These are phyloP conservation scores for Chamaenerion angustifolium DNA, from an alignment of 345 rosid species.

Conservation along the genomic window DNA sequence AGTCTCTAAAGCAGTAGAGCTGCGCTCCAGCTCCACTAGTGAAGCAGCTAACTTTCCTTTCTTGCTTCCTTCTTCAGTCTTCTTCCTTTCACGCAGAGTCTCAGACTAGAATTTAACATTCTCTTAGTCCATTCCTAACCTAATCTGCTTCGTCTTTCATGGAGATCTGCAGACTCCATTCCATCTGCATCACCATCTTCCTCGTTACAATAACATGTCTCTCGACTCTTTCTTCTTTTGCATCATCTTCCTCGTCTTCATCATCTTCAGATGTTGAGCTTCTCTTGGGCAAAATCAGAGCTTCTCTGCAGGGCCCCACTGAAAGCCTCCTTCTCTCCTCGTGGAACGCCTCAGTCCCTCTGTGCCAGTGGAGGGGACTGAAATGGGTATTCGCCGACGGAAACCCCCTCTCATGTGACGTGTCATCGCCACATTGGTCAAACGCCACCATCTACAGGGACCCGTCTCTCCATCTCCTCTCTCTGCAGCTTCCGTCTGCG, in stretches of 20 bases:
- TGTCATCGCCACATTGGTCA: slow-evolving; percentile 59
- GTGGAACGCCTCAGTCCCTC: slow-evolving; percentile 80
- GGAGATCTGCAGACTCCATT: slow-evolving; percentile 35
- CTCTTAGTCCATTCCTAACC: too few species aligned
- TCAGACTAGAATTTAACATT: too few species aligned
- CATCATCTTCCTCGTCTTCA: slow-evolving; percentile 21
- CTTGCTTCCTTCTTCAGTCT: too few species aligned
- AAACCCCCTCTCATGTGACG: slow-evolving; percentile 44
- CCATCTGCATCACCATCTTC: slow-evolving; percentile 19
- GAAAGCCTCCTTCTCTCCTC: slow-evolving; percentile 79
- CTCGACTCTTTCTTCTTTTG: neutral
- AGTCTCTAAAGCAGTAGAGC: too few species aligned
- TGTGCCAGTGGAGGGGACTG: slow-evolving; percentile 97
- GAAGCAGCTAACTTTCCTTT: too few species aligned
- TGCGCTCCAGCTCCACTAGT: too few species aligned
- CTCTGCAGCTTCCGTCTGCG: slow-evolving; percentile 90
- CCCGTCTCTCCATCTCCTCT: slow-evolving; percentile 63
- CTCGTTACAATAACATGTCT: slow-evolving; percentile 2
- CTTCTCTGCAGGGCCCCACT: slow-evolving; percentile 60
- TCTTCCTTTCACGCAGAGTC: too few species aligned
- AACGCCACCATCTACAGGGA: slow-evolving; percentile 51
- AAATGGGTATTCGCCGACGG: slow-evolving; percentile 80
- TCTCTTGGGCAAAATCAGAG: slow-evolving; percentile 52
- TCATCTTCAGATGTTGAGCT: slow-evolving; percentile 61
- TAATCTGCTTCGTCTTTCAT: slow-evolving; percentile 23